A percentile compares a stretch with the other conserved stretches of the same genome.
phyloP scores from a whole-genome alignment of 257 asterid species.

The Petunia axillaris region DNA sequence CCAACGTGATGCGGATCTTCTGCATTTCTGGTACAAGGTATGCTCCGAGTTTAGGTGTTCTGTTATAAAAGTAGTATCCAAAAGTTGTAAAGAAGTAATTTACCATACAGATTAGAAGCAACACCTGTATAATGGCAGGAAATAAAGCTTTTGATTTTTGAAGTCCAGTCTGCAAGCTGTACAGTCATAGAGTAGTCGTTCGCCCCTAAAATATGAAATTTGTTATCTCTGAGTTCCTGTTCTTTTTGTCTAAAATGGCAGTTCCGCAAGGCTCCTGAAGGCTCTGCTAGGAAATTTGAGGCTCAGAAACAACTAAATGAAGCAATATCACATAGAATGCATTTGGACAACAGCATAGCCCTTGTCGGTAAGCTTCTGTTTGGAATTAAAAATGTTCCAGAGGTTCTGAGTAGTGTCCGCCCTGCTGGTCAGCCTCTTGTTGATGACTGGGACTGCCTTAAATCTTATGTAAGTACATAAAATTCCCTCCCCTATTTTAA shows the following conservation, averaged over 20 bases:
- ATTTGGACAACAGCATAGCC: conserved; percentile 68
- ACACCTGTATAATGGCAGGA: neutral
- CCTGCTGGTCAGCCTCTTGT: conserved; percentile 86
- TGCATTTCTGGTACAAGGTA: conserved; percentile 96
- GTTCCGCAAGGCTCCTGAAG: conserved; percentile 77
- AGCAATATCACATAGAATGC: conserved; percentile 82
- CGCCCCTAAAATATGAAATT: neutral
- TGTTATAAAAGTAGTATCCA: neutral
- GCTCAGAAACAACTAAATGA: conserved; percentile 87
- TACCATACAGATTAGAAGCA: neutral
- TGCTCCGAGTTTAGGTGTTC: conserved; percentile 9
- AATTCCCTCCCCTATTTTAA: neutral
- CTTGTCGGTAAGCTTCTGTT: conserved; percentile 82
- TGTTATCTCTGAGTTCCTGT: neutral
- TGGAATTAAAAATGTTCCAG: conserved; percentile 69
- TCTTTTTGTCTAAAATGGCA: conserved; percentile 30
- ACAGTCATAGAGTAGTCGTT: neutral
- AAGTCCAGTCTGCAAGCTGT: neutral
- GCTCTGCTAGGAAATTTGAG: conserved; percentile 67
- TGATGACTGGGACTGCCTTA: conserved; percentile 89
- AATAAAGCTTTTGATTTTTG: neutral
- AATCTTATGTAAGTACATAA: conserved; percentile 65
- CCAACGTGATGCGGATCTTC: conserved; percentile 94
- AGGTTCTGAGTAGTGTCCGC: conserved; percentile 56
- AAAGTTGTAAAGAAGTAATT: neutral